phyloP scores from a whole-genome alignment of 768 basidiomycete species.

The Xerocomellus dryophilus region DNA sequence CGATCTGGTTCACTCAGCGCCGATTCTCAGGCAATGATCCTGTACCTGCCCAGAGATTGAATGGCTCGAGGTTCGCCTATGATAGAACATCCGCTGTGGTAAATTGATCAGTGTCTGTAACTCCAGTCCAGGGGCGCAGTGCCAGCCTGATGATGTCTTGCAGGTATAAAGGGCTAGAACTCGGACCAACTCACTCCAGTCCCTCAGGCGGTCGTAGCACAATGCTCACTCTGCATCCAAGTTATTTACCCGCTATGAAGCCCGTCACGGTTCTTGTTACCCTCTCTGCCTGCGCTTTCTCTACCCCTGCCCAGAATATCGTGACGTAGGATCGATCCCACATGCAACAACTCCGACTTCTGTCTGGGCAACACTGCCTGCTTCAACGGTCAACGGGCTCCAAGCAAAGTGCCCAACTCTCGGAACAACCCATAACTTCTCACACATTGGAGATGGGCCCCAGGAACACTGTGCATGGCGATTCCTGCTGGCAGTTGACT shows the following conservation, averaged over 20 bases:
- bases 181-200: neutral
- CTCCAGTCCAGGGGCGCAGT: no score
- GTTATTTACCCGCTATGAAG: neutral
- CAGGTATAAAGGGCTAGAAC: neutral
- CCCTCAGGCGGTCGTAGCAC: neutral
- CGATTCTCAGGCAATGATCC: neutral
- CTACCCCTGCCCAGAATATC: neutral
- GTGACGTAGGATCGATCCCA: slow-evolving; percentile 1
- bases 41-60: neutral
- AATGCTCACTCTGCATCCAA: neutral
- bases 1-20: neutral
- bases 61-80: neutral
- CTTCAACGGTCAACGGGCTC: slow-evolving; percentile 36
- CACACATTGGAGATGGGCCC: slow-evolving; percentile 29
- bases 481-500: slow-evolving; percentile 54
- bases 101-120: neutral
- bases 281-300: neutral
- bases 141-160: neutral
- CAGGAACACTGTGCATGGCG: slow-evolving; percentile 47
- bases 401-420: slow-evolving; percentile 32
- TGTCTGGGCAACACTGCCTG: slow-evolving; percentile 32
- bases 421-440: slow-evolving; percentile 33
- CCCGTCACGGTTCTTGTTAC: neutral
- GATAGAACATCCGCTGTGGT: neutral
- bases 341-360: slow-evolving; percentile 27